Conservation (phyloP, 352 stramenopile genomes). For the Nothophytophthora sp. region DNA sequence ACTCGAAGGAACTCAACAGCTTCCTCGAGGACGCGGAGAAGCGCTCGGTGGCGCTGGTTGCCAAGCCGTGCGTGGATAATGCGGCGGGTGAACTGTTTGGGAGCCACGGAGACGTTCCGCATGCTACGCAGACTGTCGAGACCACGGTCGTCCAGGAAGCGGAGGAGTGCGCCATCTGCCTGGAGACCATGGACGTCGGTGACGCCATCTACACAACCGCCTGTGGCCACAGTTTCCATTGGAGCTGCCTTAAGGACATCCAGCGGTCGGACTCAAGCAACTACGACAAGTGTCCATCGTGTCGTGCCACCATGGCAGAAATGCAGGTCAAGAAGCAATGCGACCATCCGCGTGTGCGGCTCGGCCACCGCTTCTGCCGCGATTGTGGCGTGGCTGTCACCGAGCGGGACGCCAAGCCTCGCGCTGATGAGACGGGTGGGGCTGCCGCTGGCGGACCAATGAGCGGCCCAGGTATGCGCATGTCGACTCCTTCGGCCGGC, state of each 20-base stretch:
- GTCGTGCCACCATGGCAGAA: constrained; percentile 69
- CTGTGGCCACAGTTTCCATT: constrained; percentile 87
- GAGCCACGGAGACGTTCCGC: constrained; percentile 20
- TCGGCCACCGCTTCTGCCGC: constrained; percentile 77
- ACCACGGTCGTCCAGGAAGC: constrained; percentile 61
- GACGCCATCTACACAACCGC: constrained; percentile 84
- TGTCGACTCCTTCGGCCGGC: constrained; percentile 18
- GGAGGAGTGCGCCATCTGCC: constrained; percentile 85
- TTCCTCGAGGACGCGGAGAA: constrained; percentile 68
- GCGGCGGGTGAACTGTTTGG: constrained; percentile 16
- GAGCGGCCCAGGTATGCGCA: constrained; percentile 11
- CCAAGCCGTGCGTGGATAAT: constrained; percentile 23
- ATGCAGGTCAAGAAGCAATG: constrained; percentile 87
- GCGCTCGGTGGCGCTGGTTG: constrained; percentile 45
- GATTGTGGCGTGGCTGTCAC: constrained; percentile 68
- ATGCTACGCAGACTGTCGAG: constrained; percentile 17
- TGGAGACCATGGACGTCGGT: constrained; percentile 80
- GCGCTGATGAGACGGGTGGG: constrained; percentile 36
- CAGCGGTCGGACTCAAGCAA: constrained; percentile 79
- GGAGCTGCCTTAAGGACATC: constrained; percentile 84
- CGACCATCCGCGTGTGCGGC: constrained; percentile 80
- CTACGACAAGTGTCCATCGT: constrained; percentile 86
- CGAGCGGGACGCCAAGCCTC: constrained; percentile 67
- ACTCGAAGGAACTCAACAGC: constrained; percentile 46
- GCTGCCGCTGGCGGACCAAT: too few relatives aligned